Evolutionary conservation across 768 basidiomycete genomes (phyloP).

Genomic region (Auriscalpium vulgare): DNA sequence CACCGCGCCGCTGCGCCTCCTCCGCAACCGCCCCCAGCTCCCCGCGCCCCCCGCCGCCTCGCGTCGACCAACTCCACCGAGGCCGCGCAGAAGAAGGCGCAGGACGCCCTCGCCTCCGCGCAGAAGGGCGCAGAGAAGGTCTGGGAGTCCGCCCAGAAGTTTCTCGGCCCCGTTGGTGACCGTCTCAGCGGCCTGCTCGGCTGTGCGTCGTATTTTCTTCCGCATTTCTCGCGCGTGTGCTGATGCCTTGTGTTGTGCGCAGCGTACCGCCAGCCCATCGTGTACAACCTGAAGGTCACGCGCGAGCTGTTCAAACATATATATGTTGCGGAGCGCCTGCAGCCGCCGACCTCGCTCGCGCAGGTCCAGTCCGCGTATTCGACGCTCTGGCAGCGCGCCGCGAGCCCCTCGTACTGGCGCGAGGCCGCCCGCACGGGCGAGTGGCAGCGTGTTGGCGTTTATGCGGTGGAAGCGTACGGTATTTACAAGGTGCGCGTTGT

Average conservation of each 20-base stretch:
- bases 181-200: slow-evolving; percentile 52
- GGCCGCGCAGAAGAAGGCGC: slow-evolving; percentile 59
- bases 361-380: slow-evolving; percentile 52
- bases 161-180: slow-evolving; percentile 41
- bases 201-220: slow-evolving; percentile 27
- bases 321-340: slow-evolving; percentile 45
- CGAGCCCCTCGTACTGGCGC: slow-evolving; percentile 53
- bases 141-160: slow-evolving; percentile 42
- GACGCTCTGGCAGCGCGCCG: slow-evolving; percentile 55
- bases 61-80: slow-evolving; percentile 23
- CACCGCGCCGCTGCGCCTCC: neutral
- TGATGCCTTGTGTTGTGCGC: neutral
- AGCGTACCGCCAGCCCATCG: slow-evolving; percentile 72
- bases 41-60: slow-evolving; percentile 4
- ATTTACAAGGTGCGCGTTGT: slow-evolving; percentile 66
- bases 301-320: slow-evolving; percentile 59
- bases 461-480: slow-evolving; percentile 81
- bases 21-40: neutral
- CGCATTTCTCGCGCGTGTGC: neutral
- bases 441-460: slow-evolving; percentile 58
- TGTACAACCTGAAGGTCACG: slow-evolving; percentile 72
- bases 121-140: slow-evolving; percentile 50
- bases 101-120: slow-evolving; percentile 52
- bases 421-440: slow-evolving; percentile 54
- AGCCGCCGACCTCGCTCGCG: slow-evolving; percentile 54